These are phyloP conservation scores for Trichoderma asperellum DNA, from an alignment of 2,329 filamentous ascomycete species.

Conservation along the genomic window DNA sequence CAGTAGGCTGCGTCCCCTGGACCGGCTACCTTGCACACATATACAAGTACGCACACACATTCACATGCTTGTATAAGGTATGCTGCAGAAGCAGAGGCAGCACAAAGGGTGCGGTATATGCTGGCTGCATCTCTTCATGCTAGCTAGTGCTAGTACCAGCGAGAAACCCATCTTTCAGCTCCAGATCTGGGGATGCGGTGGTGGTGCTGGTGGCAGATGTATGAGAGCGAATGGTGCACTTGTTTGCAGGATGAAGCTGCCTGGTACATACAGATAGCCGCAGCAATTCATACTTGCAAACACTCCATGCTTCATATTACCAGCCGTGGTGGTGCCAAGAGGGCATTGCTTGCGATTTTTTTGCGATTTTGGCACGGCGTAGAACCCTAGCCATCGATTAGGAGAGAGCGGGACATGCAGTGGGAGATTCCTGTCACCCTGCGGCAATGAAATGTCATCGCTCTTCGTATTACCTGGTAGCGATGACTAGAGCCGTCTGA, in stretches of 20 bases:
- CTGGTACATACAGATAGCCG: background rate
- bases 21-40: background rate
- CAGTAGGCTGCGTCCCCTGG: constrained; percentile 2
- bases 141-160: background rate
- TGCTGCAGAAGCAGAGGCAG: background rate
- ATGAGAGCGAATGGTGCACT: constrained; percentile 9
- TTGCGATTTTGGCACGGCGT: background rate
- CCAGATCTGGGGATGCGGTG: background rate
- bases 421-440: background rate
- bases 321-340: background rate
- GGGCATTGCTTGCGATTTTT: background rate
- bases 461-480: background rate
- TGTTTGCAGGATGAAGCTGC: background rate
- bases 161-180: background rate
- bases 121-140: background rate
- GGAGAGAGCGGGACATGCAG: background rate
- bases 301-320: background rate
- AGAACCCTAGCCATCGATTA: background rate
- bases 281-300: background rate
- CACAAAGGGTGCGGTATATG: background rate
- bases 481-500: background rate
- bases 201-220: background rate
- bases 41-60: background rate
- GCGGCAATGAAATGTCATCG: background rate
- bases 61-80: background rate